Evolutionary conservation across 2,329 filamentous ascomycete species (phyloP).

Genomic region (Phaeosphaeriaceae sp.): DNA sequence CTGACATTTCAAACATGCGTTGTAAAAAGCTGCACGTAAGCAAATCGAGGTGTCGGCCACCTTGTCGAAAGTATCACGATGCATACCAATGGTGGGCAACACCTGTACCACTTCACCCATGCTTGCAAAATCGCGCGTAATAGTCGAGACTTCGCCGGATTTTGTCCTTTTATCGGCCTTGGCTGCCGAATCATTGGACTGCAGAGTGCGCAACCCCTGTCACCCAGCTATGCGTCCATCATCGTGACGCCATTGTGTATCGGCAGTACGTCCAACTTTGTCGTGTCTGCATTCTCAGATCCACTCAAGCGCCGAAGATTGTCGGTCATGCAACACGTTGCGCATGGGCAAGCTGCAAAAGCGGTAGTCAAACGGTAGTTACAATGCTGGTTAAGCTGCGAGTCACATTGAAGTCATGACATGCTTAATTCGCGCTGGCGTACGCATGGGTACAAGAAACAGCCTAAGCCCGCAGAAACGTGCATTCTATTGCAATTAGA

Average conservation of each 20-base stretch:
- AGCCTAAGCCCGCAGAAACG: neutral
- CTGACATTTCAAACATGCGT: too few relatives aligned
- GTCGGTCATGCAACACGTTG: neutral
- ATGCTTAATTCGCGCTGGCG: constrained; percentile 7
- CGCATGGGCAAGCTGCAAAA: constrained; percentile 10
- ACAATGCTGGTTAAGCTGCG: constrained; percentile 9
- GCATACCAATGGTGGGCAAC: neutral
- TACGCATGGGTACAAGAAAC: neutral
- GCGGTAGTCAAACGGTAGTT: neutral
- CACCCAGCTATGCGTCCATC: constrained; percentile 7
- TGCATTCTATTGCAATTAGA: neutral
- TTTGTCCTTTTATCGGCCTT: constrained; percentile 1
- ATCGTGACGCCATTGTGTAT: constrained; percentile 22
- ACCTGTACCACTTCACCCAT: neutral
- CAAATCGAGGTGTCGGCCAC: neutral
- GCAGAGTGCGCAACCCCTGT: neutral
- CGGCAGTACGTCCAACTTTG: neutral
- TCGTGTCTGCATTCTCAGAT: neutral
- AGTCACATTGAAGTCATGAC: constrained; percentile 16
- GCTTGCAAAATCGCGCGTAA: neutral
- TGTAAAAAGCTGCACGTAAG: too few relatives aligned
- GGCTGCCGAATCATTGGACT: neutral
- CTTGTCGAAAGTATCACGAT: neutral
- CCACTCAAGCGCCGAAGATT: neutral
- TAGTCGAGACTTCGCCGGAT: constrained; percentile 1